These are phyloP conservation scores for Ophiorrhiza pumila DNA, from an alignment of 257 asterid genomes.

Conservation along the genomic window DNA sequence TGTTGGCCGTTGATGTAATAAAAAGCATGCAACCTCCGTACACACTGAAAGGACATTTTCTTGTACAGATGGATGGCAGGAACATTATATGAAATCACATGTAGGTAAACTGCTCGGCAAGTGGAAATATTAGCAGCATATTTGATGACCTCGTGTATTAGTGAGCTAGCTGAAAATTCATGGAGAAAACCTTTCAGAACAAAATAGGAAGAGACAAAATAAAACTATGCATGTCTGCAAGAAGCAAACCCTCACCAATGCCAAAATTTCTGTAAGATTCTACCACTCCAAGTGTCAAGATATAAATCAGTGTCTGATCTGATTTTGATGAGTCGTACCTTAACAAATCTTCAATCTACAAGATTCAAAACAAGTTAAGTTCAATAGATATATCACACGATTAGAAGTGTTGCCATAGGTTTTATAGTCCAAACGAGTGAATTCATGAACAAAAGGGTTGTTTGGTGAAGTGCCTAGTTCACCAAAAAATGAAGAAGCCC, in stretches of 20 bases:
- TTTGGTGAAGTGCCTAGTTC: no score
- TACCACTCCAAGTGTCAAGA: constrained; percentile 87
- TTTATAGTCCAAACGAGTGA: not conserved
- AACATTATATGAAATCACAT: constrained; percentile 90
- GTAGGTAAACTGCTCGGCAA: constrained; percentile 89
- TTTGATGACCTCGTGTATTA: constrained; percentile 71
- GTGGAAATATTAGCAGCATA: constrained; percentile 66
- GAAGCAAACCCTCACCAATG: constrained; percentile 52
- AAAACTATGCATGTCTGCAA: constrained; percentile 7
- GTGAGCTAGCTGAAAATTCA: constrained; percentile 71
- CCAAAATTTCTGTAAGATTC: constrained; percentile 86
- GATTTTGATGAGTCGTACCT: constrained; percentile 63
- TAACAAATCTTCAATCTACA: constrained; percentile 77
- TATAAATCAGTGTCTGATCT: constrained; percentile 73
- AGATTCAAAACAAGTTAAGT: not conserved
- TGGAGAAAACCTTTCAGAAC: constrained; percentile 25
- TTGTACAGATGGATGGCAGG: constrained; percentile 87
- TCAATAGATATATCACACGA: not conserved
- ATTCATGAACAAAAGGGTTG: not conserved
- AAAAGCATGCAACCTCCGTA: constrained; percentile 64
- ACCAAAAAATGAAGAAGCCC: not conserved
- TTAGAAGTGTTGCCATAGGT: not conserved
- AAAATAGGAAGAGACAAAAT: constrained; percentile 11
- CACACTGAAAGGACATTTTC: constrained; percentile 85
- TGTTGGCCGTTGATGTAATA: constrained; percentile 80